A percentile compares a stretch with the other conserved stretches of the same genome.
phyloP scores from a whole-genome alignment of 139 green algal species.

The Micractinium conductrix region DNA sequence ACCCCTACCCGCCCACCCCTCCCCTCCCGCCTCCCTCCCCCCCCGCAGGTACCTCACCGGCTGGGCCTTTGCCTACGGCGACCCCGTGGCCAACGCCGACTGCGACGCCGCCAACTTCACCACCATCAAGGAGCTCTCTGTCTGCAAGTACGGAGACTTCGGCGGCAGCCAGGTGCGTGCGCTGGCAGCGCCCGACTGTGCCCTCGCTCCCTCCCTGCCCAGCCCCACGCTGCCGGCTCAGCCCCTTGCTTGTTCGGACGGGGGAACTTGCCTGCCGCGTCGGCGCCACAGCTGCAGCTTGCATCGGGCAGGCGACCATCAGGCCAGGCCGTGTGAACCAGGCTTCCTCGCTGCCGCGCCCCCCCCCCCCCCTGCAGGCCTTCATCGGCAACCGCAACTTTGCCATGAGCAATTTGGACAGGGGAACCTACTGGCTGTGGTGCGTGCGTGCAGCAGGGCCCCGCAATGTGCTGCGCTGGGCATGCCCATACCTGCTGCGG shows the following conservation, averaged over 20 bases:
- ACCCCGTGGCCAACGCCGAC: conserved; percentile 21
- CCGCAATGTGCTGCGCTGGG: not conserved
- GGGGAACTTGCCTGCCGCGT: no score
- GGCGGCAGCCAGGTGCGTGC: not conserved
- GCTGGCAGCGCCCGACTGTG: no score
- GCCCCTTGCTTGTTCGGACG: no score
- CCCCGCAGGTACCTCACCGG: conserved; percentile 33
- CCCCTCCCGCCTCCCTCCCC: not conserved
- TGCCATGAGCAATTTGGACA: conserved; percentile 31
- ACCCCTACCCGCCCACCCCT: not conserved
- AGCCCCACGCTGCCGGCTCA: no score
- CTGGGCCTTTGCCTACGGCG: conserved; percentile 55
- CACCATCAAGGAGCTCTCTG: not conserved
- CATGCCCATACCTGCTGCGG: not conserved
- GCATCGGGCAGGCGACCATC: no score
- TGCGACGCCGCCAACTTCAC: not conserved
- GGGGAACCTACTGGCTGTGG: conserved; percentile 23
- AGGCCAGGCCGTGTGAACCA: no score
- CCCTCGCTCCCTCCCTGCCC: no score
- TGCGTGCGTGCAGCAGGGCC: not conserved
- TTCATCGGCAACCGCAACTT: conserved; percentile 56
- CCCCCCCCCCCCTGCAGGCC: no score
- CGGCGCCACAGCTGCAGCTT: no score
- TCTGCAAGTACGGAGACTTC: not conserved
- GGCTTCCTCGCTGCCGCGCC: no score